Conservation (phyloP, 2,329 filamentous ascomycete species). For the Penicillium sp. region DNA sequence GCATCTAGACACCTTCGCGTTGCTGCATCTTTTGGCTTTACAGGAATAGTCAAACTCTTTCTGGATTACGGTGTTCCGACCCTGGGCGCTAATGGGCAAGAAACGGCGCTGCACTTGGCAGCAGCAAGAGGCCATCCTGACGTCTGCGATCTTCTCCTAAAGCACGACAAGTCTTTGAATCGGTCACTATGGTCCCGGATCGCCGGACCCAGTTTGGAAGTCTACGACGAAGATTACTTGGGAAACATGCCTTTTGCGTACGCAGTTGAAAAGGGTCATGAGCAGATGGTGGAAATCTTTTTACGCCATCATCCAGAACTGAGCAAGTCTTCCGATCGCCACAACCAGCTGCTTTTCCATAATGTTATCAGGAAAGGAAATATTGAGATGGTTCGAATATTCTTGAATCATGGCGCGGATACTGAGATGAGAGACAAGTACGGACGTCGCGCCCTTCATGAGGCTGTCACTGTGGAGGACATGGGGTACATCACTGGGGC, state of each 20-base stretch:
- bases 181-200: not conserved
- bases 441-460: not conserved
- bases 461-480: not conserved
- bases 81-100: not conserved
- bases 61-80: not conserved
- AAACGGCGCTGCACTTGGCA: not conserved
- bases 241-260: not conserved
- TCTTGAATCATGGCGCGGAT: not conserved
- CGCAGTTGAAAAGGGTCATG: not conserved
- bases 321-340: not conserved
- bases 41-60: not conserved
- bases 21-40: not conserved
- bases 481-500: not conserved
- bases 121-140: not conserved
- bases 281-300: not conserved
- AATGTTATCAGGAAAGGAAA: not conserved
- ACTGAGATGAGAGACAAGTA: not conserved
- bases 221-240: not conserved
- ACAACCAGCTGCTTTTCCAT: not conserved
- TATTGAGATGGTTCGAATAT: not conserved
- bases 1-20: not conserved
- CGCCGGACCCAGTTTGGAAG: not conserved
- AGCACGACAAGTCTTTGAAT: not conserved
- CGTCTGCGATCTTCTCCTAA: not conserved
- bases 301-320: not conserved